Conservation (phyloP, 371 early-diverging fungal genomes). For the Zychaea mexicana region DNA sequence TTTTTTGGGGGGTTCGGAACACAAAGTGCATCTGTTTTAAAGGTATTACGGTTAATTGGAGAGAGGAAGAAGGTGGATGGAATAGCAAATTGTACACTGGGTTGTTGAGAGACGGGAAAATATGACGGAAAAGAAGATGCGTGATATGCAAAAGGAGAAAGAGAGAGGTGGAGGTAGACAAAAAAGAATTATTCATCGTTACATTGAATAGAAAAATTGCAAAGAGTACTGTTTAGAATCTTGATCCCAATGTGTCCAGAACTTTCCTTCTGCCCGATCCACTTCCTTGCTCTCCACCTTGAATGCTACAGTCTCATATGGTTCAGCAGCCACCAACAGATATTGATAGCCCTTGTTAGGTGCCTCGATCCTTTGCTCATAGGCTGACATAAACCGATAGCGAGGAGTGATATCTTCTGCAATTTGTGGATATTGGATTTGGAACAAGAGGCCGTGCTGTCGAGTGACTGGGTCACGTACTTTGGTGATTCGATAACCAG, state of each 20-base stretch:
- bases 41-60: too few relatives aligned
- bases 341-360: constrained; percentile 93
- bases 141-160: not conserved
- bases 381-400: constrained; percentile 98
- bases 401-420: constrained; percentile 77
- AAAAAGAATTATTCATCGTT: not conserved
- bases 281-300: constrained; percentile 93
- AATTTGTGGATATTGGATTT: constrained; percentile 93
- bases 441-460: constrained; percentile 92
- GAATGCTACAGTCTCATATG: constrained; percentile 95
- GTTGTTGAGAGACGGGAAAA: too few relatives aligned
- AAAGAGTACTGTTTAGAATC: constrained; percentile 87
- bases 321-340: constrained; percentile 94
- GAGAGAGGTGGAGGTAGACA: not conserved
- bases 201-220: constrained; percentile 78
- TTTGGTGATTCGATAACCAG: constrained; percentile 96
- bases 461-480: constrained; percentile 86
- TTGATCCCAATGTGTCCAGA: constrained; percentile 95
- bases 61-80: too few relatives aligned
- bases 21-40: too few relatives aligned
- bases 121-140: too few relatives aligned
- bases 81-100: too few relatives aligned
- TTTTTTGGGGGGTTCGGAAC: too few relatives aligned
- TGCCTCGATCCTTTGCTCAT: constrained; percentile 91
- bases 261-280: constrained; percentile 81